A percentile compares a stretch with the other conserved stretches of the same genome.
Evolutionary conservation across 2,329 filamentous ascomycete genomes (phyloP).

Genomic region (Hansfordia pulvinata): DNA sequence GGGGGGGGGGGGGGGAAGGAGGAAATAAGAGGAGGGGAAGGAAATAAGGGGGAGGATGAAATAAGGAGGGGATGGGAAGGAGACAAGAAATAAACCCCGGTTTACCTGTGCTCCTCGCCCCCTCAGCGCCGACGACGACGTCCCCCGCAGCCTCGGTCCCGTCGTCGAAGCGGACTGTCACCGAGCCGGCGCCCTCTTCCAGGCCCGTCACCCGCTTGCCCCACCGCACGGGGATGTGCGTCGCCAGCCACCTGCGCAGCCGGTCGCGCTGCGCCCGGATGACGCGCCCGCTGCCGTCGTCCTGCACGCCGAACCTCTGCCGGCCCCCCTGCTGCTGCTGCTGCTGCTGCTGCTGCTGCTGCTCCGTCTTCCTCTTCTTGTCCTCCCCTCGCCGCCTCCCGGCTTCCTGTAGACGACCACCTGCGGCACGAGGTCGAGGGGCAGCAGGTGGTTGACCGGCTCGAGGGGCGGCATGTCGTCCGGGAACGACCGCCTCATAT

Average conservation of each 20-base stretch:
- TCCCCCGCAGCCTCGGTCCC: slow-evolving; percentile 11
- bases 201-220: slow-evolving; percentile 8
- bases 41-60: neutral
- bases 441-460: slow-evolving; percentile 6
- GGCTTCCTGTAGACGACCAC: slow-evolving; percentile 5
- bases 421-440: slow-evolving; percentile 5
- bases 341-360: too few species aligned
- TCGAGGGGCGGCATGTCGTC: slow-evolving; percentile 8
- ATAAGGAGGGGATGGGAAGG: neutral
- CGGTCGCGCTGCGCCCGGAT: slow-evolving; percentile 10
- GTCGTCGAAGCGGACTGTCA: slow-evolving; percentile 12
- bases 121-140: slow-evolving; percentile 15
- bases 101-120: slow-evolving; percentile 12
- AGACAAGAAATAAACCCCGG: neutral
- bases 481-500: too few species aligned
- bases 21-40: too few species aligned
- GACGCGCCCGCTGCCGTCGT: slow-evolving; percentile 6
- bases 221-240: slow-evolving; percentile 12
- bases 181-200: slow-evolving; percentile 5
- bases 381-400: too few species aligned
- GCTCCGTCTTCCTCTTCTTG: too few species aligned
- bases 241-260: slow-evolving; percentile 13
- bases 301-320: too few species aligned
- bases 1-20: too few species aligned
- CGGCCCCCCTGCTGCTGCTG: too few species aligned